Conservation (phyloP, 1,139 yeast species). For the Candida sp. region DNA sequence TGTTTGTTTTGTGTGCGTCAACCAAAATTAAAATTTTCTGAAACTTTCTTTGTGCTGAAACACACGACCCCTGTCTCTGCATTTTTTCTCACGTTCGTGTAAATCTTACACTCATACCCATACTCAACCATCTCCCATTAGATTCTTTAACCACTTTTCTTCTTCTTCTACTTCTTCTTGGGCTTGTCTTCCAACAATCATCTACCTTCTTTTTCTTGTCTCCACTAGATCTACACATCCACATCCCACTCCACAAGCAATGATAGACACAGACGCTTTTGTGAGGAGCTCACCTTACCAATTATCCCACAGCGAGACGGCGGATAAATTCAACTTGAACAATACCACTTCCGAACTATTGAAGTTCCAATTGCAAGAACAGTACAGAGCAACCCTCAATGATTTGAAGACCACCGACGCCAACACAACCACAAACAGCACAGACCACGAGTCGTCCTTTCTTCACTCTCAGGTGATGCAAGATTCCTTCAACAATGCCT, state of each 20-base stretch:
- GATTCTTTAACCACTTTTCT: too few species aligned
- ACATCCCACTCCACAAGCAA: conserved; percentile 8
- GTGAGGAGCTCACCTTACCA: conserved; percentile 43
- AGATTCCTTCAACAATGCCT: conserved; percentile 39
- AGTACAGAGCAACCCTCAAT: conserved; percentile 31
- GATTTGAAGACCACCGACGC: conserved; percentile 22
- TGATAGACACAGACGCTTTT: conserved; percentile 41
- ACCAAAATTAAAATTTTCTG: too few species aligned
- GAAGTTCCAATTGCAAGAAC: conserved; percentile 51
- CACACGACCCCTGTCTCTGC: not conserved
- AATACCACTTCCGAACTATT: conserved; percentile 49
- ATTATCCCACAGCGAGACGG: conserved; percentile 31
- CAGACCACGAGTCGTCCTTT: not conserved
- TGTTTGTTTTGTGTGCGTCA: not conserved
- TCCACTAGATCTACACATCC: too few species aligned
- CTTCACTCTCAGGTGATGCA: conserved; percentile 24
- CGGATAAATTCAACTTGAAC: conserved; percentile 28
- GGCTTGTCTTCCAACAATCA: too few species aligned
- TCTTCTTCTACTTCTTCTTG: too few species aligned
- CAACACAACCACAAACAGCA: not conserved
- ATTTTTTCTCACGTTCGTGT: not conserved
- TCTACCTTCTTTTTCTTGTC: too few species aligned
- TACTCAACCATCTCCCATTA: not conserved
- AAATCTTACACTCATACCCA: not conserved
- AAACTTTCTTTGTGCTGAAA: not conserved